These are phyloP conservation scores for Fagopyrum tataricum DNA, from an alignment of 148 eudicot species.

Conservation along the genomic window DNA sequence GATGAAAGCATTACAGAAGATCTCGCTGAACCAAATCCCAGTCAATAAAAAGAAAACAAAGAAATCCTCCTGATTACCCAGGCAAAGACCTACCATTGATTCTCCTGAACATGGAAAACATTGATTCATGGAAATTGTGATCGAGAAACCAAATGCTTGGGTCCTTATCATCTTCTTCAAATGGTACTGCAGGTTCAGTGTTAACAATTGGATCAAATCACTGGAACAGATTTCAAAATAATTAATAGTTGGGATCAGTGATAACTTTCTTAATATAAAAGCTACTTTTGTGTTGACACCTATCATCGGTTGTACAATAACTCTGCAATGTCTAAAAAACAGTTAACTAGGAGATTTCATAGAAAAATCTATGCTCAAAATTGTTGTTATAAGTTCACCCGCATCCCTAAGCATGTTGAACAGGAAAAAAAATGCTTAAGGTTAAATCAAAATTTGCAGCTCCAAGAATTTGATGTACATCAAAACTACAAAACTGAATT, in stretches of 20 bases:
- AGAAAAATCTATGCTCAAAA: background rate
- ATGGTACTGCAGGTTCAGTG: slow-evolving; percentile 58
- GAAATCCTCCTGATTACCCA: background rate
- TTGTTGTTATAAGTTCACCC: background rate
- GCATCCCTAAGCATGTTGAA: background rate
- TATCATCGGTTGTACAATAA: background rate
- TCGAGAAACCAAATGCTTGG: slow-evolving; percentile 97
- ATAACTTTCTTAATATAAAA: background rate
- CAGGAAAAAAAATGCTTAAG: background rate
- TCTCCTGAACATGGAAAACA: slow-evolving; percentile 94
- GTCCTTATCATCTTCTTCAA: slow-evolving; percentile 97
- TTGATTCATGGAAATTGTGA: slow-evolving; percentile 93
- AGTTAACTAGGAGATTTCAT: background rate
- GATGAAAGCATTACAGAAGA: background rate
- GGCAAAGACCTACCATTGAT: slow-evolving; percentile 53
- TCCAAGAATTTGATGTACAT: too few species aligned
- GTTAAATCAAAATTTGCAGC: background rate
- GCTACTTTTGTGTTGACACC: background rate
- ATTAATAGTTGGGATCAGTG: background rate
- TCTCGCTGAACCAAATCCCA: background rate
- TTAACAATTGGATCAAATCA: background rate
- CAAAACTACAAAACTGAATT: background rate
- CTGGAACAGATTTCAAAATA: background rate
- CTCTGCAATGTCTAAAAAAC: background rate
- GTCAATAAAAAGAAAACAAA: background rate